Conservation (phyloP, 306 rosid genomes). For the Lotus japonicus region DNA sequence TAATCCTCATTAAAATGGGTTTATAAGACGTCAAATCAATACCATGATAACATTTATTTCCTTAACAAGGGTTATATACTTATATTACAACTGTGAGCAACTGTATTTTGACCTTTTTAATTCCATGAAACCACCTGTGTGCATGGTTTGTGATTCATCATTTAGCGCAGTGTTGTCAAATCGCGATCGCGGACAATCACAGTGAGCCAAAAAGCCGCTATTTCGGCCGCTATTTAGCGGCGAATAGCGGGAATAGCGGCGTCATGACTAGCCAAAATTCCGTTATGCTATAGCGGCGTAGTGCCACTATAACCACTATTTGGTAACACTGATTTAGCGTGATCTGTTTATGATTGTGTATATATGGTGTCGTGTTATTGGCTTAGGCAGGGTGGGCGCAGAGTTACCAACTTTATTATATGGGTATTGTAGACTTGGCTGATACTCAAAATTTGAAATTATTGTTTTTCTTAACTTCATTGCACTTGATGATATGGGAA, state of each 20-base stretch:
- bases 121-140: neutral
- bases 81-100: neutral
- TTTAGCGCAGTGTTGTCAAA: too few species aligned
- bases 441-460: slow-evolving; percentile 10
- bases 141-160: neutral
- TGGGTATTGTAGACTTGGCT: slow-evolving; percentile 6
- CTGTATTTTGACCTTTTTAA: neutral
- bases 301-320: too few species aligned
- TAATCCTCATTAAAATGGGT: neutral
- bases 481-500: slow-evolving; percentile 96
- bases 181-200: too few species aligned
- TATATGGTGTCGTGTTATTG: neutral
- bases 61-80: too few species aligned
- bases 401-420: slow-evolving; percentile 15
- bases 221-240: too few species aligned
- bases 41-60: slow-evolving; percentile 2
- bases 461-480: slow-evolving; percentile 53
- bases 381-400: neutral
- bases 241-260: too few species aligned
- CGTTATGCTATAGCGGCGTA: too few species aligned
- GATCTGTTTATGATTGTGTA: neutral
- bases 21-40: neutral
- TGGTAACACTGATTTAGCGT: neutral
- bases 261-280: too few species aligned
- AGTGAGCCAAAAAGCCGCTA: too few species aligned